phyloP scores from a whole-genome alignment of 2,329 filamentous ascomycete species.

The Bretziella fagacearum region DNA sequence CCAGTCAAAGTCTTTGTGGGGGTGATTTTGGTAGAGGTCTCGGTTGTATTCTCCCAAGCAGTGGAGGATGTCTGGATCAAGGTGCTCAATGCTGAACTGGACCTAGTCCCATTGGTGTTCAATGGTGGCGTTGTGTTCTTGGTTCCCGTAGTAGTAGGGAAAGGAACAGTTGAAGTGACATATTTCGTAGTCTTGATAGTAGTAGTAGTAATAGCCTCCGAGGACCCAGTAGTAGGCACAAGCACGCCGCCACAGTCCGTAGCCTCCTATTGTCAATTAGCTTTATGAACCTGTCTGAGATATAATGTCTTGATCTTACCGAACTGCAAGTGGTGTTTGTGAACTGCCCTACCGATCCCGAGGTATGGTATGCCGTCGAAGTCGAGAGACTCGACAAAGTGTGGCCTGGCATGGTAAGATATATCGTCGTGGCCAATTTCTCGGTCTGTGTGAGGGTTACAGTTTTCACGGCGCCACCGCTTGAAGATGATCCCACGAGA shows the following conservation, averaged over 20 bases:
- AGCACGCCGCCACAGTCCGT: neutral
- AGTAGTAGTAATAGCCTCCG: conserved; percentile 6
- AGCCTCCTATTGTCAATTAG: neutral
- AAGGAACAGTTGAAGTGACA: conserved; percentile 6
- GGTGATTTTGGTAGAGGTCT: neutral
- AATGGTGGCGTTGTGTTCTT: neutral
- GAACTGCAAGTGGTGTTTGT: no score
- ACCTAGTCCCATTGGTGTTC: no score
- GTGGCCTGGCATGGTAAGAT: no score
- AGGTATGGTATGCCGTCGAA: no score
- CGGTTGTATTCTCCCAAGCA: neutral
- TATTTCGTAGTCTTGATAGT: conserved; percentile 2
- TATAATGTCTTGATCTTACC: no score
- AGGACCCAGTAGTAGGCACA: neutral
- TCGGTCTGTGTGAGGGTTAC: conserved; percentile 8
- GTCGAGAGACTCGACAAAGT: no score
- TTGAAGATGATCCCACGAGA: neutral
- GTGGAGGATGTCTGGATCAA: neutral
- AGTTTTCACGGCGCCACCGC: neutral
- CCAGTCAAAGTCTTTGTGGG: neutral
- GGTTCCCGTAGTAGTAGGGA: neutral
- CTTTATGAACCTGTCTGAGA: neutral
- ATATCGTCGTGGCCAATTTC: no score
- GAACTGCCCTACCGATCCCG: no score
- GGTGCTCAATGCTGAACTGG: no score